Conservation (phyloP, 768 basidiomycete species). For the Hygrocybe coccinea region DNA sequence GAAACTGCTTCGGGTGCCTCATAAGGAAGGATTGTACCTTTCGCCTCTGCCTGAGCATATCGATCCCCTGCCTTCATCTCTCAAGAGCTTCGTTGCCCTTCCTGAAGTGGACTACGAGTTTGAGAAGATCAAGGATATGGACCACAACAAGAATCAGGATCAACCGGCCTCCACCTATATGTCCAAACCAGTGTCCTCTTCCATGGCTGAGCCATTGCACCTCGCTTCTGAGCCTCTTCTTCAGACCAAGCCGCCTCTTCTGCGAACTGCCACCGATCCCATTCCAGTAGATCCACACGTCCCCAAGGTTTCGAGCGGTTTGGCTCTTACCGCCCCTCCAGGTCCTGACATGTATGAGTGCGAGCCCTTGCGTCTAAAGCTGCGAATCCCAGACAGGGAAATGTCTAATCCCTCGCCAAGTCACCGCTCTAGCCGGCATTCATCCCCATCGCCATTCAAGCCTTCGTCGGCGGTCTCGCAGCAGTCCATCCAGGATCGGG, state of each 20-base stretch:
- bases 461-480: constrained; percentile 9
- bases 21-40: constrained; percentile 30
- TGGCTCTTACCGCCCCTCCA: constrained; percentile 6
- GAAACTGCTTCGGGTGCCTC: constrained; percentile 28
- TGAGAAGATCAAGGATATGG: constrained; percentile 10
- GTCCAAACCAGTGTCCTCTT: neutral
- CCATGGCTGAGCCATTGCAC: neutral
- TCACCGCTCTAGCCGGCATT: constrained; percentile 12
- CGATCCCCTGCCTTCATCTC: constrained; percentile 26
- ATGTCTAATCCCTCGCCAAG: neutral
- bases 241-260: neutral
- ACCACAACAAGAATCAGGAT: constrained; percentile 7
- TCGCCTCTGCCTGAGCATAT: constrained; percentile 44
- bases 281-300: neutral
- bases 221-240: neutral
- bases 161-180: constrained; percentile 6
- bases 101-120: constrained; percentile 33
- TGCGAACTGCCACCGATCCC: neutral
- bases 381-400: neutral
- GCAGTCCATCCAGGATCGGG: constrained; percentile 14
- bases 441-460: constrained; percentile 23
- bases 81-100: constrained; percentile 29
- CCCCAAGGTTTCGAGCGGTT: constrained; percentile 1
- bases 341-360: neutral
- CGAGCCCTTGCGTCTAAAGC: neutral